phyloP scores from a whole-genome alignment of 1,284 basidiomycete genomes.

The Microstroma glucosiphilum region DNA sequence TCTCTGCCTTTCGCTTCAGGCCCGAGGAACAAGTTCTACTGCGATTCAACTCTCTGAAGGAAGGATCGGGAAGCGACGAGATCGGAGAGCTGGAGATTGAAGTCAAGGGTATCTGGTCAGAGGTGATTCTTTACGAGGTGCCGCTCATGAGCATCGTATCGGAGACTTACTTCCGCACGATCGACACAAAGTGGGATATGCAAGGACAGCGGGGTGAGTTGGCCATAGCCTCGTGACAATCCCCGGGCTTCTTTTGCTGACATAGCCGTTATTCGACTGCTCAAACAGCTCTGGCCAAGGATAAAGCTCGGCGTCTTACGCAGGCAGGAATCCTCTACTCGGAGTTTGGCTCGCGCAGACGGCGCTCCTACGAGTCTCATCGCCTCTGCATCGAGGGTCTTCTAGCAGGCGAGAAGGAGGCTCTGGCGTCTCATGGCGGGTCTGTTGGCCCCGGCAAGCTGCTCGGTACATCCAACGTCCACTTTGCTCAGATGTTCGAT shows the following conservation, averaged over 20 bases:
- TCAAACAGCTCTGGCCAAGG: slow-evolving; percentile 56
- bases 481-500: slow-evolving; percentile 35
- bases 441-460: slow-evolving; percentile 57
- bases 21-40: slow-evolving; percentile 70
- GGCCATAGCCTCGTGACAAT: too few relatives aligned
- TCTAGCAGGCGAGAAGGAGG: slow-evolving; percentile 56
- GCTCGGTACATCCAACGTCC: slow-evolving; percentile 54
- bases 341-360: slow-evolving; percentile 86
- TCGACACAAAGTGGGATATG: slow-evolving; percentile 74
- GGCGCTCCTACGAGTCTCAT: slow-evolving; percentile 74
- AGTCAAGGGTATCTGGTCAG: slow-evolving; percentile 72
- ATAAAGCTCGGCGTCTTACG: slow-evolving; percentile 67
- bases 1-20: slow-evolving; percentile 66
- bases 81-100: slow-evolving; percentile 69
- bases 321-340: slow-evolving; percentile 68
- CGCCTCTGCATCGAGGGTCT: slow-evolving; percentile 70
- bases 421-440: background rate
- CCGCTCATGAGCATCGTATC: slow-evolving; percentile 84
- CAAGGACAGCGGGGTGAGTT: slow-evolving; percentile 58
- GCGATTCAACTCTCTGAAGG: slow-evolving; percentile 59
- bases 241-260: too few relatives aligned
- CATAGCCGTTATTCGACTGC: too few relatives aligned
- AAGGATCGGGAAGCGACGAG: slow-evolving; percentile 44
- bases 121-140: slow-evolving; percentile 93
- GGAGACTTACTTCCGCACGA: slow-evolving; percentile 65